These are phyloP conservation scores for Backusella sp. DNA, from an alignment of 192 early-diverging fungal genomes.

Conservation along the genomic window DNA sequence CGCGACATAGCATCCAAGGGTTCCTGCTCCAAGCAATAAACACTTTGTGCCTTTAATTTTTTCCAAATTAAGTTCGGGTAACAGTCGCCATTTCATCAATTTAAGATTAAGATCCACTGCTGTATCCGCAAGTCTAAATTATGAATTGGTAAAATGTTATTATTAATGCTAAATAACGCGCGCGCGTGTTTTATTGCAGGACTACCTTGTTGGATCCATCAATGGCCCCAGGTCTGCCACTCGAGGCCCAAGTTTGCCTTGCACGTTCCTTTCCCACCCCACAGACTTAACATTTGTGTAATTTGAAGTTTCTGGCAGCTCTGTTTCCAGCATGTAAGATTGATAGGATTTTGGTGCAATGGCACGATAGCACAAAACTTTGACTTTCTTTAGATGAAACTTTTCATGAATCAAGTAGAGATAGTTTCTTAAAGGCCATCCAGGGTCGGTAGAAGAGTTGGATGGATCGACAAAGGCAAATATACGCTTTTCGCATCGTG, in stretches of 20 bases:
- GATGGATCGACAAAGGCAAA: constrained; percentile 91
- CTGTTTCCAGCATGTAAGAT: constrained; percentile 45
- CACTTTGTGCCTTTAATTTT: constrained; percentile 74
- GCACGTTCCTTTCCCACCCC: constrained; percentile 91
- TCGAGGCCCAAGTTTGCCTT: constrained; percentile 79
- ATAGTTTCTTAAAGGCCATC: constrained; percentile 93
- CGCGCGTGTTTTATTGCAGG: neutral
- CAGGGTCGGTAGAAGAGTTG: constrained; percentile 66
- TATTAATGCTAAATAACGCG: neutral
- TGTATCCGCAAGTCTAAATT: constrained; percentile 73
- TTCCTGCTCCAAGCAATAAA: constrained; percentile 91
- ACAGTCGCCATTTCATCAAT: constrained; percentile 94
- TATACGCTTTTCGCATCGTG: constrained; percentile 29
- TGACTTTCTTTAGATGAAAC: constrained; percentile 49
- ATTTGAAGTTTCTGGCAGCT: constrained; percentile 38
- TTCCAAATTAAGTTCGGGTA: constrained; percentile 82
- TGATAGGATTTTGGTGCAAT: constrained; percentile 39
- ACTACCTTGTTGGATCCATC: constrained; percentile 71
- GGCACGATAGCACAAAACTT: constrained; percentile 69
- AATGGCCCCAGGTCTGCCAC: constrained; percentile 78
- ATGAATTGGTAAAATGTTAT: neutral
- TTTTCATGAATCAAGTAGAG: constrained; percentile 60
- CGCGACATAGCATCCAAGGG: constrained; percentile 92
- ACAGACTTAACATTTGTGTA: constrained; percentile 56
- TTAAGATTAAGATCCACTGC: constrained; percentile 95